Evolutionary conservation across 768 basidiomycete species (phyloP), one percentile per base, ranked within the genome.

Genomic region (Tricholoma saponaceum): DNA sequence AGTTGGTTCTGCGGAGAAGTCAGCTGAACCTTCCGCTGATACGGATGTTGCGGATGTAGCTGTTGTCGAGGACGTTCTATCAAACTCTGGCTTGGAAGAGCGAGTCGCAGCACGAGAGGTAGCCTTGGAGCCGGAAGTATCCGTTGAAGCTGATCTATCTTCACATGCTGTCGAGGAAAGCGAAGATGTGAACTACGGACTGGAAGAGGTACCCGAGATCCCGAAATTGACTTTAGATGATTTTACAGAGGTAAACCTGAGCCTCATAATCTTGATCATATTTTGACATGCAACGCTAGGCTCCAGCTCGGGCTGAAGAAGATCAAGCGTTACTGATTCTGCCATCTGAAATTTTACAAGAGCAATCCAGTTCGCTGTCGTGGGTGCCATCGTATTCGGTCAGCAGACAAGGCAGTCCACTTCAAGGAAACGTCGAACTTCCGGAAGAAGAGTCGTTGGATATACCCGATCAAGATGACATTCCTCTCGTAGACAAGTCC

Each of bases 341-440:
- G 13, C 51, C 37, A n/a, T 28, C 39, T 12, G 52, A 56, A 32
- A 41, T 22, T 20, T 16, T 33, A 5, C 43, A 55, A 41, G 67
- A 71, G 28, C 64, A 67, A 43, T 68, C 68, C n/a, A 64, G 64
- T 54, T 73, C 73, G 0, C 67, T 69, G 23, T 59, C 64, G n/a
- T 72, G 70, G 72, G 67, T 67, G 2, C 64, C 73, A 18, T 73
- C 71, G 8, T 73, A 74, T 57, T 73, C 73, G 33, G 73, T 74
- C 28, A 67, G 66, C 44, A 64, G 56, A 23, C 73, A 74, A 61
- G 74, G 74, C 28, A 69, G 61, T 51, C 64, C 64, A 1, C 52
- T 57, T 43, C 56, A 56, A 7, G 61, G 59, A 56, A 44, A 12
- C 33, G 41, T 52, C 0, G 58, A 62, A 33, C 63, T 61, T 51